Evolutionary conservation across 257 asterid species (phyloP).

Genomic region (Solanum ahanhuiri): DNA sequence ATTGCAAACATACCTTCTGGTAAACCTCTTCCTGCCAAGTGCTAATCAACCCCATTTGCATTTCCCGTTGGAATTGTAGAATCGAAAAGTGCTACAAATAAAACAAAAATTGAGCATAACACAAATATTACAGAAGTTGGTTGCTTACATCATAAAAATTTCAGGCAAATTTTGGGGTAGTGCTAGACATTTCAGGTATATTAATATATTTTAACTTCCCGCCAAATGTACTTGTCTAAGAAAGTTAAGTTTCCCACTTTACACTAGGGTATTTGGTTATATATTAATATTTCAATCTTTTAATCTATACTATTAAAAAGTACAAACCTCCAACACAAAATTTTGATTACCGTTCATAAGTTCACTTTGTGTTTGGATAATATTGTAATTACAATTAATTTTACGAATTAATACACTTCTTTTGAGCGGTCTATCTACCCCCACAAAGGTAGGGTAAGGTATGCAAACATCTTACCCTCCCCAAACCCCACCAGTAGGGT

Average conservation of each 20-base stretch:
- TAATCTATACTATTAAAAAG: neutral
- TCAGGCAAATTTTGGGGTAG: neutral
- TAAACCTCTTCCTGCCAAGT: constrained; percentile 85
- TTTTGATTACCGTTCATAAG: neutral
- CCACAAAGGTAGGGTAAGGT: neutral
- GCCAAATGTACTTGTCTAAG: neutral
- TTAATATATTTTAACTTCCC: neutral
- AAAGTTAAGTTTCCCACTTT: neutral
- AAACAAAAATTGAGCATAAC: neutral
- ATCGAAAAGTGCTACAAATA: constrained; percentile 49
- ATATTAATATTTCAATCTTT: neutral
- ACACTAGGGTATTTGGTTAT: neutral
- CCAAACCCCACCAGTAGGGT: neutral
- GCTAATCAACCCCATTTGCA: constrained; percentile 66
- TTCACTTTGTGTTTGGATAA: neutral
- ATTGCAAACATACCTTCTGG: constrained; percentile 35
- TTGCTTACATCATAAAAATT: neutral
- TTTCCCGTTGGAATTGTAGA: constrained; percentile 58
- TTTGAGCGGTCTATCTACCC: neutral
- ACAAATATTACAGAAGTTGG: neutral
- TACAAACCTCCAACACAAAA: neutral
- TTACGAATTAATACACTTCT: neutral
- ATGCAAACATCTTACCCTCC: neutral
- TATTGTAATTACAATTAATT: neutral
- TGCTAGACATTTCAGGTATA: neutral